A percentile compares a stretch with the other conserved stretches of the same genome.
Evolutionary conservation across 164 flowering plant species (phyloP).

Genomic region (Chloranthus sessilifolius): DNA sequence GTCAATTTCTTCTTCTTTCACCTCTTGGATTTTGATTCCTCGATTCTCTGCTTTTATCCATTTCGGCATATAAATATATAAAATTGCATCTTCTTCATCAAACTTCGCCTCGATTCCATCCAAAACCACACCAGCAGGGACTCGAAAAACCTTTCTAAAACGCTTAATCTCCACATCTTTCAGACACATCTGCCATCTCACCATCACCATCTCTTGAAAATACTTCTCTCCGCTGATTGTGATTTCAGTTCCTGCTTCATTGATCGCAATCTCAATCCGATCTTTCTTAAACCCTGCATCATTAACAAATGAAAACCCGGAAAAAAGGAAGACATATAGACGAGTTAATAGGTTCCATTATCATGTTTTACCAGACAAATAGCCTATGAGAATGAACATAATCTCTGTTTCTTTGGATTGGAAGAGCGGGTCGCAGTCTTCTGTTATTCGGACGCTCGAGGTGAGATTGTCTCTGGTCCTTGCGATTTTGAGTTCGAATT

Average conservation of each 20-base stretch:
- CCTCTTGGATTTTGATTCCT: conserved; percentile 44
- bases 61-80: conserved; percentile 57
- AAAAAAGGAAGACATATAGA: neutral
- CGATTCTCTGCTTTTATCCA: conserved; percentile 35
- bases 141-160: conserved; percentile 47
- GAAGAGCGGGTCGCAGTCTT: conserved; percentile 43
- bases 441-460: conserved; percentile 33
- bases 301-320: neutral
- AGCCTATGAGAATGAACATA: conserved; percentile 50
- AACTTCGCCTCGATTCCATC: conserved; percentile 52
- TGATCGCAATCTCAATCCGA: conserved; percentile 45
- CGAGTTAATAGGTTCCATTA: neutral
- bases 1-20: conserved; percentile 25
- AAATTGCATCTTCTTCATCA: conserved; percentile 35
- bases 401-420: conserved; percentile 44
- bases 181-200: conserved; percentile 33
- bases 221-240: conserved; percentile 42
- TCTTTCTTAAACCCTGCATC: conserved; percentile 45
- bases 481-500: conserved; percentile 56
- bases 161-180: conserved; percentile 34
- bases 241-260: conserved; percentile 46
- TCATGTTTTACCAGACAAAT: conserved; percentile 47
- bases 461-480: conserved; percentile 33
- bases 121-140: conserved; percentile 54
- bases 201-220: conserved; percentile 45